phyloP scores from a whole-genome alignment of 352 stramenopile species.

The Phytophthora foliorum region DNA sequence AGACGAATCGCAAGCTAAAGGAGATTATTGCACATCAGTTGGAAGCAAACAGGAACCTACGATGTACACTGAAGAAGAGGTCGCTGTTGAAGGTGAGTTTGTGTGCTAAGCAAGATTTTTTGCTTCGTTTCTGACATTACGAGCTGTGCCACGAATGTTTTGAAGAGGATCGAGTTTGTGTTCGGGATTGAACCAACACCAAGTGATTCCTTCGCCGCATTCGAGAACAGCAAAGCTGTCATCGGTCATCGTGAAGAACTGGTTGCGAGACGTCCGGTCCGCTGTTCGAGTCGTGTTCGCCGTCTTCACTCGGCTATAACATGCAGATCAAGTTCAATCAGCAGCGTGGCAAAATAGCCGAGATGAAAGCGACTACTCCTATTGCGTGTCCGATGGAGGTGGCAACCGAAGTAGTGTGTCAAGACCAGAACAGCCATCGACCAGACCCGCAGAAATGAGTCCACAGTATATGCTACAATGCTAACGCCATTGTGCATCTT shows the following conservation, averaged over 20 bases:
- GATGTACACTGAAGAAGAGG: conserved; percentile 21
- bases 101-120: not conserved
- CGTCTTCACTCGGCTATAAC: conserved; percentile 5
- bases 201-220: conserved; percentile 6
- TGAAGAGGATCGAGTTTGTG: conserved; percentile 22
- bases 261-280: conserved; percentile 6
- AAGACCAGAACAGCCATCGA: conserved; percentile 20
- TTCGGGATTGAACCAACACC: conserved; percentile 14
- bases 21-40: conserved; percentile 17
- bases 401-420: conserved; percentile 15
- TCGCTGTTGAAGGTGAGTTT: conserved; percentile 16
- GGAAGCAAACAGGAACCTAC: conserved; percentile 22
- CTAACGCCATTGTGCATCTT: not conserved
- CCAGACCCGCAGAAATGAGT: conserved; percentile 30
- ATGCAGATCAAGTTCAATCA: conserved; percentile 11
- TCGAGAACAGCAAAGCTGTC: conserved; percentile 28
- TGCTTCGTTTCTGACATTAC: not conserved
- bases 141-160: not conserved
- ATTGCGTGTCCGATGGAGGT: conserved; percentile 18
- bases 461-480: conserved; percentile 12
- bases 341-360: conserved; percentile 5
- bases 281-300: conserved; percentile 4
- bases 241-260: conserved; percentile 14
- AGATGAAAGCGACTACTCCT: conserved; percentile 28
- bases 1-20: conserved; percentile 34